These are phyloP conservation scores for Fusarium avenaceum DNA, from an alignment of 2,329 filamentous ascomycete species.

Conservation along the genomic window DNA sequence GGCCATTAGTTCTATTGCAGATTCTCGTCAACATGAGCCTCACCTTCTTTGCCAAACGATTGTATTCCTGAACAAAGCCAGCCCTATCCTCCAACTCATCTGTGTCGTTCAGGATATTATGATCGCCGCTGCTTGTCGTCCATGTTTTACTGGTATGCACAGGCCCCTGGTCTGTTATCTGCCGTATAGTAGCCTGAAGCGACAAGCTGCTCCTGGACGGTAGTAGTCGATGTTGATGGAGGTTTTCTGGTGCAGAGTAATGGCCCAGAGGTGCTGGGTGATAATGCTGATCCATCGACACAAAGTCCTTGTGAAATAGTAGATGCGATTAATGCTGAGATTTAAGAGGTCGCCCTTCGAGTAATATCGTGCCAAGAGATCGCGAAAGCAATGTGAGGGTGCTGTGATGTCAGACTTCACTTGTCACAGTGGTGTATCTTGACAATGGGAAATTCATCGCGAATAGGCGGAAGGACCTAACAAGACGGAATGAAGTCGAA, in stretches of 20 bases:
- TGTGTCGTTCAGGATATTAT: constrained; percentile 61
- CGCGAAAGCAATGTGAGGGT: constrained; percentile 19
- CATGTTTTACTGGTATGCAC: constrained; percentile 67
- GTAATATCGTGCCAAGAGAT: constrained; percentile 30
- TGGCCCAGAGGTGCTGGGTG: constrained; percentile 29
- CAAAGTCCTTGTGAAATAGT: constrained; percentile 5
- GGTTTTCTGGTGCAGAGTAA: constrained; percentile 29
- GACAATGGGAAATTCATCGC: constrained; percentile 43
- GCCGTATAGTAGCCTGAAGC: constrained; percentile 47
- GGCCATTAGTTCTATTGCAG: neutral
- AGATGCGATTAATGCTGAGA: constrained; percentile 29
- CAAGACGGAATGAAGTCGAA: neutral
- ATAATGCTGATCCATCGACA: constrained; percentile 39
- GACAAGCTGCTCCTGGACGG: constrained; percentile 49
- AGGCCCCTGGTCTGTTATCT: constrained; percentile 40
- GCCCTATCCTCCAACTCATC: constrained; percentile 65
- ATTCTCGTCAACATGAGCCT: neutral
- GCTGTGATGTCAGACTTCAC: constrained; percentile 34
- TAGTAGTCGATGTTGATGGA: constrained; percentile 33
- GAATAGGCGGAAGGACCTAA: constrained; percentile 20
- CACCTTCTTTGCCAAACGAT: constrained; percentile 71
- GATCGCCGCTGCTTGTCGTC: constrained; percentile 68
- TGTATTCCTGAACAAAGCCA: constrained; percentile 69
- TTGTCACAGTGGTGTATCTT: constrained; percentile 37
- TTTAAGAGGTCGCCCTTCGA: neutral